phyloP scores from a whole-genome alignment of 352 stramenopile species.

The Blastocystis sp. region DNA sequence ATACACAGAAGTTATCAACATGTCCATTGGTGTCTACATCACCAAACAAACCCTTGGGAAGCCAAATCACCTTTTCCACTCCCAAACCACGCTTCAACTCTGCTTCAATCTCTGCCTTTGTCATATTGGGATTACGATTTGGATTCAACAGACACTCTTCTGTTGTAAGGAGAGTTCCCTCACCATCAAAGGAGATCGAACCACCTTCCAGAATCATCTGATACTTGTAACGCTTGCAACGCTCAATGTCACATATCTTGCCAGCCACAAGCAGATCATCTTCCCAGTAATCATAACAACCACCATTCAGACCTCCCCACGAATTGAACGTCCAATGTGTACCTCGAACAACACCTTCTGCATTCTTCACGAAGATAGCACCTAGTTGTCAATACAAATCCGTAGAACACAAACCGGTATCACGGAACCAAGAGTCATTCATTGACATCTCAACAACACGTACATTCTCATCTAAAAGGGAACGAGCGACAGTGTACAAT shows the following conservation, averaged over 20 bases:
- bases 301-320: constrained; percentile 68
- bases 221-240: constrained; percentile 47
- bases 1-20: constrained; percentile 70
- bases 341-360: constrained; percentile 59
- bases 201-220: constrained; percentile 68
- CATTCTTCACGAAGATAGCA: constrained; percentile 61
- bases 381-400: background rate
- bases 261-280: constrained; percentile 66
- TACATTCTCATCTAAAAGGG: constrained; percentile 62
- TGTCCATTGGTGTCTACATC: constrained; percentile 73
- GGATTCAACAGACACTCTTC: constrained; percentile 70
- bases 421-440: constrained; percentile 70
- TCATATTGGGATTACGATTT: constrained; percentile 69
- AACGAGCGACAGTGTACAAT: constrained; percentile 11
- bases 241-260: constrained; percentile 62
- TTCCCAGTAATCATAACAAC: constrained; percentile 64
- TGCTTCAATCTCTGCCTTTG: constrained; percentile 67
- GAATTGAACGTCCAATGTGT: constrained; percentile 72
- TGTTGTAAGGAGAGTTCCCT: constrained; percentile 70
- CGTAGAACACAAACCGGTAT: constrained; percentile 65
- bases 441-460: constrained; percentile 64
- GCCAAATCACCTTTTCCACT: constrained; percentile 69
- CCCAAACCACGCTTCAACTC: constrained; percentile 65
- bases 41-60: constrained; percentile 66
- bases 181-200: constrained; percentile 70